These are phyloP conservation scores for Periconia macrospinosa DNA, from an alignment of 2,329 filamentous ascomycete species.

Conservation along the genomic window DNA sequence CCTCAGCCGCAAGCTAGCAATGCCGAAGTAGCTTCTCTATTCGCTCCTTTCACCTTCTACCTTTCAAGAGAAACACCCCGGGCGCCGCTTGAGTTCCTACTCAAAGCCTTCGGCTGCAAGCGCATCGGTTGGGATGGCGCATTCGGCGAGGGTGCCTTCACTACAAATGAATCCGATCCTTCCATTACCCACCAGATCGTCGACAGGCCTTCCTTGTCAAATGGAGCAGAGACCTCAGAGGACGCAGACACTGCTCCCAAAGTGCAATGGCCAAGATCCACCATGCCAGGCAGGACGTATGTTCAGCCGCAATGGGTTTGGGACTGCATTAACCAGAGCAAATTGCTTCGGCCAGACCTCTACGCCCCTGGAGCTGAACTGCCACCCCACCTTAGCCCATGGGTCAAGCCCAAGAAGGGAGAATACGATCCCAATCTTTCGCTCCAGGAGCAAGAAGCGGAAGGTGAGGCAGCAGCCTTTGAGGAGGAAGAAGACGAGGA, in stretches of 20 bases:
- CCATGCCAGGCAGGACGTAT: conserved; percentile 89
- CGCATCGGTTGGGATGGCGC: conserved; percentile 92
- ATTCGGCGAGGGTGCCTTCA: conserved; percentile 89
- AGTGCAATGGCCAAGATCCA: conserved; percentile 61
- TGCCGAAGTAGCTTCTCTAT: conserved; percentile 72
- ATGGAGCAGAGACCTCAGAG: conserved; percentile 43
- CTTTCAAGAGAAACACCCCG: conserved; percentile 92
- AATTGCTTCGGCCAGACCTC: conserved; percentile 80
- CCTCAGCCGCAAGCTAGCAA: conserved; percentile 73
- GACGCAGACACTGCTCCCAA: conserved; percentile 43
- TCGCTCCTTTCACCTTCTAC: conserved; percentile 87
- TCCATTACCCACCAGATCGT: conserved; percentile 96
- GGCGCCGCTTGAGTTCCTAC: conserved; percentile 86
- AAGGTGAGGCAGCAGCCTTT: conserved; percentile 77
- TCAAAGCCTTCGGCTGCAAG: conserved; percentile 94
- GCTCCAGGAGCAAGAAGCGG: conserved; percentile 83
- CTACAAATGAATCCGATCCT: conserved; percentile 82
- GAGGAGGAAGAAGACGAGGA: conserved; percentile 52
- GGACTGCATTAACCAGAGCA: conserved; percentile 93
- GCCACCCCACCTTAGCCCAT: conserved; percentile 93
- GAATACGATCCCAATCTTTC: conserved; percentile 89
- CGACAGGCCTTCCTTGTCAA: conserved; percentile 74
- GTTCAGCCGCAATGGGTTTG: conserved; percentile 98
- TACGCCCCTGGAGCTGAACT: conserved; percentile 89
- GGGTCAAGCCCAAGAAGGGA: conserved; percentile 83